Evolutionary conservation across 768 basidiomycete genomes (phyloP).

Genomic region (Psilocybe sp.): DNA sequence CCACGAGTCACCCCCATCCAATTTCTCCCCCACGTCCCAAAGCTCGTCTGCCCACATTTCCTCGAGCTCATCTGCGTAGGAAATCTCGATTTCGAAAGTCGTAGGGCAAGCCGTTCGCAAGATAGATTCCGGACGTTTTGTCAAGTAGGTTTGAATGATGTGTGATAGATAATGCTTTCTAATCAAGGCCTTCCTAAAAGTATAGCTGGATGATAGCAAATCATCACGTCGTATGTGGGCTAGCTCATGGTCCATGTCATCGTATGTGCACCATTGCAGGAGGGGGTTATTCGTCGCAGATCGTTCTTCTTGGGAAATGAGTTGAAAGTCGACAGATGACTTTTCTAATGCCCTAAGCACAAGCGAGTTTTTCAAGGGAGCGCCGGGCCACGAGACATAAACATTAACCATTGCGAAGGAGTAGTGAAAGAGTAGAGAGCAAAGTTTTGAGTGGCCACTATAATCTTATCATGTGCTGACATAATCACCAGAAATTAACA

Average conservation of each 20-base stretch:
- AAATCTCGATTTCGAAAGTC: conserved; percentile 84
- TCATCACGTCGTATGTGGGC: conserved; percentile 47
- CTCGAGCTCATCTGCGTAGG: conserved; percentile 91
- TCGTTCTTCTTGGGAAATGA: conserved; percentile 12
- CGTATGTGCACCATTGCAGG: conserved; percentile 88
- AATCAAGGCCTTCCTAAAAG: conserved; percentile 89
- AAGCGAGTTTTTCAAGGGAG: conserved; percentile 44
- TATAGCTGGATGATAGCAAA: conserved; percentile 78
- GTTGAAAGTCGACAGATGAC: conserved; percentile 15
- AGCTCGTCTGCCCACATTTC: conserved; percentile 92
- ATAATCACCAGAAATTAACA: conserved; percentile 4
- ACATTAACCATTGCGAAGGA: conserved; percentile 17
- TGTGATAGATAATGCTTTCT: conserved; percentile 90
- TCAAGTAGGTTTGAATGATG: conserved; percentile 66
- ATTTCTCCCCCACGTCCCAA: conserved; percentile 72
- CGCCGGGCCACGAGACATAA: conserved; percentile 46
- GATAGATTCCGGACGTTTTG: conserved; percentile 14
- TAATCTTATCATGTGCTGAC: too few species aligned
- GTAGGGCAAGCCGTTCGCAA: conserved; percentile 48
- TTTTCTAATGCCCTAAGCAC: conserved; percentile 37
- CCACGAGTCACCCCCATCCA: conserved; percentile 62
- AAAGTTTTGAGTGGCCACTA: too few species aligned
- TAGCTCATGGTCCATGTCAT: conserved; percentile 76
- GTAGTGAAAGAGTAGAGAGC: too few species aligned
- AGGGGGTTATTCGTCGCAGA: conserved; percentile 22